Conservation (phyloP, 208 protist species). For the Strigomonas oncopelti region DNA sequence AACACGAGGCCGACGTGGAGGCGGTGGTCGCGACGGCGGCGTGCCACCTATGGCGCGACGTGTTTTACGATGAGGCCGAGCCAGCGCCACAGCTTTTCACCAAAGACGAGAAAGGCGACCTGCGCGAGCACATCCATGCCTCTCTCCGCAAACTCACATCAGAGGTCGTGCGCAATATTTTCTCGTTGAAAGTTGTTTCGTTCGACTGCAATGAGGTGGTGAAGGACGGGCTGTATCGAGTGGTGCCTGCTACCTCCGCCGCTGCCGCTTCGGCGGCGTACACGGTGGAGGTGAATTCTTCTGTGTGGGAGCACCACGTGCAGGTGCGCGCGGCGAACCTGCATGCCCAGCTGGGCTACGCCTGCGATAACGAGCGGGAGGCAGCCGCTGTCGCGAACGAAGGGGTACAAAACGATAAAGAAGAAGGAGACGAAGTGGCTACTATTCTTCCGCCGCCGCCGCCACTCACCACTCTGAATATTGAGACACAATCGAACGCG, state of each 20-base stretch:
- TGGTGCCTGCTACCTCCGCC: not conserved
- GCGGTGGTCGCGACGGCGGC: conserved; percentile 26
- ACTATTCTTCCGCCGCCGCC: too few species aligned
- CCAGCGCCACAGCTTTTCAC: conserved; percentile 3
- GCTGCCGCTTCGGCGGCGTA: not conserved
- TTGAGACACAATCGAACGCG: not conserved
- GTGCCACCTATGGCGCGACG: conserved; percentile 10
- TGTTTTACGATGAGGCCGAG: not conserved
- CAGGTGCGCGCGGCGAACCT: not conserved
- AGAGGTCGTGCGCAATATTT: conserved; percentile 1
- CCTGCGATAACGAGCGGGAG: not conserved
- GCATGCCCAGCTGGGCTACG: too few species aligned
- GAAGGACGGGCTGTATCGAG: not conserved
- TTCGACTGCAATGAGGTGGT: not conserved
- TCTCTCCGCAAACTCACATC: not conserved
- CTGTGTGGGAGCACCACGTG: not conserved
- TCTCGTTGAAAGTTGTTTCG: not conserved
- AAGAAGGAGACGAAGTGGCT: not conserved
- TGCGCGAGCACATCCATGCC: not conserved
- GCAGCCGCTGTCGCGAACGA: too few species aligned
- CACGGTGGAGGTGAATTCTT: not conserved
- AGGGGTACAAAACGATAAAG: not conserved
- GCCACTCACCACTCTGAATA: not conserved
- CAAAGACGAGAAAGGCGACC: not conserved
- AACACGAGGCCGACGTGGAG: conserved; percentile 51